These are phyloP conservation scores for Aquilaria sinensis DNA, from an alignment of 345 rosid species.

Conservation along the genomic window DNA sequence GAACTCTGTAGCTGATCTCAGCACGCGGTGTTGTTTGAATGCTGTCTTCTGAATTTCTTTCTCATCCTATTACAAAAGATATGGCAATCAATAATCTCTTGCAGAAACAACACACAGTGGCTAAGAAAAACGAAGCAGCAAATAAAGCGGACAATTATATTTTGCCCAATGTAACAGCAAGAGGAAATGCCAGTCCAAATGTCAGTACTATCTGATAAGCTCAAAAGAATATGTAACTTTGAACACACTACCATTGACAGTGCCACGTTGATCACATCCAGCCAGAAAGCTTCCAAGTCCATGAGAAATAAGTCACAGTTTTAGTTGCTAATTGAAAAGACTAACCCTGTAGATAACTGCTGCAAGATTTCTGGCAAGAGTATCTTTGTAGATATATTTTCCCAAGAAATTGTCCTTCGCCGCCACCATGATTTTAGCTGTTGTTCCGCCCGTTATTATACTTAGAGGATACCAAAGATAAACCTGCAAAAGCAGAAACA, in stretches of 20 bases:
- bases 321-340: no score
- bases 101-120: conserved; percentile 9
- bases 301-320: neutral
- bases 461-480: conserved; percentile 93
- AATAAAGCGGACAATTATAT: conserved; percentile 3
- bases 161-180: no score
- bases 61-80: conserved; percentile 51
- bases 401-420: conserved; percentile 91
- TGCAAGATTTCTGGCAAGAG: conserved; percentile 81
- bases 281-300: neutral
- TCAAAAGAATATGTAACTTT: neutral
- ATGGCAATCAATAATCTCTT: no score
- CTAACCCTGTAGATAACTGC: conserved; percentile 85
- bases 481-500: conserved; percentile 42
- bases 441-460: conserved; percentile 77
- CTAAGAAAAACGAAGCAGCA: conserved; percentile 2
- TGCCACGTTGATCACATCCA: neutral
- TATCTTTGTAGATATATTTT: conserved; percentile 87
- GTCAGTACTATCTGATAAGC: neutral
- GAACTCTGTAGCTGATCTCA: conserved; percentile 68
- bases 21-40: conserved; percentile 59
- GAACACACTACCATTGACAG: neutral
- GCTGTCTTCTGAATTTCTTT: conserved; percentile 91
- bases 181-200: neutral
- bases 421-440: conserved; percentile 95